These are phyloP conservation scores for Coemansia sp. DNA, from an alignment of 192 early-diverging fungal genomes.

Conservation along the genomic window DNA sequence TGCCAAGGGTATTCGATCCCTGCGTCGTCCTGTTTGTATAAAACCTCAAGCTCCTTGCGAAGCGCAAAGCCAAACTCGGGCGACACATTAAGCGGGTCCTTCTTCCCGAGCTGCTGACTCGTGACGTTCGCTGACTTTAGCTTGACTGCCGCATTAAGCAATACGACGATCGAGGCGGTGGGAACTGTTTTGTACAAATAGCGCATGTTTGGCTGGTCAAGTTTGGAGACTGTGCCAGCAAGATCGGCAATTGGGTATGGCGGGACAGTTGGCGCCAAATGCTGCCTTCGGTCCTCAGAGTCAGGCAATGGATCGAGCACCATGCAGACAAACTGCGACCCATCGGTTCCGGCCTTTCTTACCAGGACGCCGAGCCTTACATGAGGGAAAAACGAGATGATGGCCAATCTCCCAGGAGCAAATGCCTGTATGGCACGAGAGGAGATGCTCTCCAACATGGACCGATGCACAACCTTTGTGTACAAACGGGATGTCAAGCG, in stretches of 20 bases:
- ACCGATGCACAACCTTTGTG: conserved; percentile 29
- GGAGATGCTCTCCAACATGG: conserved; percentile 32
- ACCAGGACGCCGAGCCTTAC: conserved; percentile 28
- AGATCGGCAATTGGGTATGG: conserved; percentile 36
- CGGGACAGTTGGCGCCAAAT: conserved; percentile 7
- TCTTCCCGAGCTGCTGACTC: conserved; percentile 18
- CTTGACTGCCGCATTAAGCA: conserved; percentile 34
- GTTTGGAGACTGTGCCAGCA: conserved; percentile 1
- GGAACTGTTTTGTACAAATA: conserved; percentile 17
- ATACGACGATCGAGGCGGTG: conserved; percentile 20
- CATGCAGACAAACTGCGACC: conserved; percentile 43
- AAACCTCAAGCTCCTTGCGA: conserved; percentile 24
- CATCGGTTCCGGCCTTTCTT: conserved; percentile 24
- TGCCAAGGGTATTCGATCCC: conserved; percentile 74
- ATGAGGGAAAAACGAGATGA: conserved; percentile 69
- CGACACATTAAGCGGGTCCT: not conserved
- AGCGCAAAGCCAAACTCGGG: conserved; percentile 52
- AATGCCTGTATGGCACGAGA: conserved; percentile 64
- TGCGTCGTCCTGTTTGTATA: conserved; percentile 28
- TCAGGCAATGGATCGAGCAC: conserved; percentile 24
- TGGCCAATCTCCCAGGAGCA: conserved; percentile 68
- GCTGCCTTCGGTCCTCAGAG: not conserved
- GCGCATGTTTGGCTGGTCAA: conserved; percentile 15
- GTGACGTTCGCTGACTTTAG: conserved; percentile 4
- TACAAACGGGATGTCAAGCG: conserved; percentile 39